These are phyloP conservation scores for Beauveria sp. DNA, from an alignment of 2,329 filamentous ascomycete genomes.

Conservation along the genomic window DNA sequence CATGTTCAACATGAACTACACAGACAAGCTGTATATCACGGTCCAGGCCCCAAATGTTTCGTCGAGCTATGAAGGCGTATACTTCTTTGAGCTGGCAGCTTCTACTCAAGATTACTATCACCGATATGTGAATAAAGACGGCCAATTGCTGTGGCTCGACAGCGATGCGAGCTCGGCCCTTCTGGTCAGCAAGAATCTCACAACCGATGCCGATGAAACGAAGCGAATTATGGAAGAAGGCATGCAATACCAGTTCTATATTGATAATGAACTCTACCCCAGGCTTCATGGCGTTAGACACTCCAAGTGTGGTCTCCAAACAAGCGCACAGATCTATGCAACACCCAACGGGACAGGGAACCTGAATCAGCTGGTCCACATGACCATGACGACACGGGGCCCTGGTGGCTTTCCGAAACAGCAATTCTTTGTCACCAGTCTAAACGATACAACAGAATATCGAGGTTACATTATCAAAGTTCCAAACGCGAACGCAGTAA, in stretches of 20 bases:
- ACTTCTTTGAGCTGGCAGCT: conserved; percentile 73
- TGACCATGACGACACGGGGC: conserved; percentile 62
- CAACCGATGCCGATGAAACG: conserved; percentile 45
- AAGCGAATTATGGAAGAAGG: conserved; percentile 43
- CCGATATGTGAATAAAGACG: conserved; percentile 39
- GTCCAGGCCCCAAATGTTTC: conserved; percentile 63
- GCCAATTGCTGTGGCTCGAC: conserved; percentile 65
- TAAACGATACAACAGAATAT: conserved; percentile 68
- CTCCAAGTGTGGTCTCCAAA: conserved; percentile 75
- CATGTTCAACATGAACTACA: conserved; percentile 52
- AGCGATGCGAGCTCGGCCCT: conserved; percentile 74
- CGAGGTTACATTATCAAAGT: conserved; percentile 64
- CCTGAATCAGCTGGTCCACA: conserved; percentile 39
- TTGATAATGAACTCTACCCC: conserved; percentile 51
- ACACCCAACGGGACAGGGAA: conserved; percentile 41
- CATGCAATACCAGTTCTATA: conserved; percentile 71
- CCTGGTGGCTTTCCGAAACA: conserved; percentile 65
- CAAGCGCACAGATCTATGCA: conserved; percentile 54
- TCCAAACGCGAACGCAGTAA: conserved; percentile 36
- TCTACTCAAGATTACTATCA: conserved; percentile 77
- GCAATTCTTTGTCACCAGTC: conserved; percentile 74
- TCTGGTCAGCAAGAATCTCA: conserved; percentile 69
- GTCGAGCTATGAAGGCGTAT: conserved; percentile 53
- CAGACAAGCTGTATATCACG: conserved; percentile 65
- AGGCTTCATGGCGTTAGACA: conserved; percentile 61